phyloP scores from a whole-genome alignment of 2,329 filamentous ascomycete species.

The Helicocarpus griseus region DNA sequence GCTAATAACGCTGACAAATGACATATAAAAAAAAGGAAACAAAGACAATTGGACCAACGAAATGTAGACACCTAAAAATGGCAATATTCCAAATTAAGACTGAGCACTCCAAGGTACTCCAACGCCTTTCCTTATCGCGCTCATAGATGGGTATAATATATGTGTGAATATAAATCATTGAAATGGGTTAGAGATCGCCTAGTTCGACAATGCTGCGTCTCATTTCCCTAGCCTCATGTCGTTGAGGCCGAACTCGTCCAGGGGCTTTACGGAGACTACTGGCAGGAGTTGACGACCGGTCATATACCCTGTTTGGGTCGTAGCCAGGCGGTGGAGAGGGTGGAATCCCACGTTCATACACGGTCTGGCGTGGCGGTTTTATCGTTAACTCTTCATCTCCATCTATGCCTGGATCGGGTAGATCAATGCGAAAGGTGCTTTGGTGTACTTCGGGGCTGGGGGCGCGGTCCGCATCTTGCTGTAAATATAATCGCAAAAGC shows the following conservation, averaged over 20 bases:
- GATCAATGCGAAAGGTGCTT: slow-evolving; percentile 21
- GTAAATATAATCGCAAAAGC: slow-evolving; percentile 28
- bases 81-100: not conserved
- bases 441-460: slow-evolving; percentile 18
- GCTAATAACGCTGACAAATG: not conserved
- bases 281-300: not conserved
- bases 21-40: not conserved
- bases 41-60: not conserved
- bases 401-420: slow-evolving; percentile 15
- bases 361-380: slow-evolving; percentile 9
- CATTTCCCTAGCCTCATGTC: not conserved
- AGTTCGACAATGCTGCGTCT: slow-evolving; percentile 7
- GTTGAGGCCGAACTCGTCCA: not conserved
- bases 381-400: slow-evolving; percentile 16
- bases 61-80: not conserved
- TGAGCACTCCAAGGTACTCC: not conserved
- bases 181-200: slow-evolving; percentile 7
- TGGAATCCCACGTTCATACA: slow-evolving; percentile 8
- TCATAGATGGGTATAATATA: not conserved
- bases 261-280: not conserved
- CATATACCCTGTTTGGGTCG: not conserved
- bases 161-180: not conserved
- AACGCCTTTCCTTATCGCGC: not conserved
- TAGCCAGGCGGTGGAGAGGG: slow-evolving; percentile 6
- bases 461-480: slow-evolving; percentile 20